phyloP scores from a whole-genome alignment of 768 basidiomycete species.

The Mycena belliarum region DNA sequence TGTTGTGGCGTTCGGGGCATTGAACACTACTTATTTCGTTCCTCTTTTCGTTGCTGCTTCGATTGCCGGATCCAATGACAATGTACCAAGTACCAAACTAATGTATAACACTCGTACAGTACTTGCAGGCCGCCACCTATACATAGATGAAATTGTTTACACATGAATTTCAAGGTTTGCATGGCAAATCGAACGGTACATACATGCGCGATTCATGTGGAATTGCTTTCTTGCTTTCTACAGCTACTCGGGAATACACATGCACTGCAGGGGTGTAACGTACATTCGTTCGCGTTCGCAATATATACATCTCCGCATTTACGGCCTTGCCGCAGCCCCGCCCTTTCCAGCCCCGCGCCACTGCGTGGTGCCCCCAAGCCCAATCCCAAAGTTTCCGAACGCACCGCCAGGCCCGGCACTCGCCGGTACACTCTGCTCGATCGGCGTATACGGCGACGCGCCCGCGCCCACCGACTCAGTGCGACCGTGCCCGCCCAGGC shows the following conservation, averaged over 20 bases:
- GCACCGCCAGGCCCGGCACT: conserved; percentile 38
- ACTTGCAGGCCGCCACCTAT: not conserved
- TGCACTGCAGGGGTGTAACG: too few species aligned
- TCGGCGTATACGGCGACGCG: conserved; percentile 16
- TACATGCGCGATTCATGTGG: too few species aligned
- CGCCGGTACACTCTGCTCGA: conserved; percentile 21
- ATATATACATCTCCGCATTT: too few species aligned
- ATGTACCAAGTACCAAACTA: conserved; percentile 12
- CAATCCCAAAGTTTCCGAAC: conserved; percentile 50
- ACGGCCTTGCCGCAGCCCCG: not conserved
- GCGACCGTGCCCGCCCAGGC: conserved; percentile 28
- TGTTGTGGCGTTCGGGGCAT: not conserved
- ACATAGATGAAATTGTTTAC: too few species aligned
- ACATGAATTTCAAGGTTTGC: too few species aligned
- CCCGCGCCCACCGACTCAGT: conserved; percentile 19
- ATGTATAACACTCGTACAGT: not conserved
- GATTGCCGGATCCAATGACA: not conserved
- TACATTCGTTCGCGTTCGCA: too few species aligned
- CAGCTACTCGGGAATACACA: too few species aligned
- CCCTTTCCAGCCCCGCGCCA: conserved; percentile 21
- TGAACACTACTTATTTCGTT: conserved; percentile 1
- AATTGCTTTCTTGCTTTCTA: too few species aligned
- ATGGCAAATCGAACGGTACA: too few species aligned
- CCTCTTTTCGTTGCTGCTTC: not conserved
- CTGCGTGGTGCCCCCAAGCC: conserved; percentile 35